Conservation (phyloP, 768 basidiomycete genomes). For the Suillus americanus region DNA sequence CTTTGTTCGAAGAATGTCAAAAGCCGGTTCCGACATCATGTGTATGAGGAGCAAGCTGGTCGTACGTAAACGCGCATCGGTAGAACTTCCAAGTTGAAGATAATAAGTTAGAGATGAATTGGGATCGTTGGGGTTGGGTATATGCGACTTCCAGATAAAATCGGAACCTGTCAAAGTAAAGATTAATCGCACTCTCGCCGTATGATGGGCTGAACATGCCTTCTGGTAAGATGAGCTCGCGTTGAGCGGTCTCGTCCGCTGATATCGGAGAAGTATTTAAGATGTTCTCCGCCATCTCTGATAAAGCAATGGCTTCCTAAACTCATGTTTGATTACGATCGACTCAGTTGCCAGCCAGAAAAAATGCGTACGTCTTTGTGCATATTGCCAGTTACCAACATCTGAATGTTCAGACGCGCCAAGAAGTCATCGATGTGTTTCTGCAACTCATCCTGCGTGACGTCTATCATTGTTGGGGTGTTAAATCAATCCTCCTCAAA, state of each 20-base stretch:
- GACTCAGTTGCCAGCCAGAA: background rate
- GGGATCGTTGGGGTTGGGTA: slow-evolving; percentile 82
- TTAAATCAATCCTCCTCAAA: background rate
- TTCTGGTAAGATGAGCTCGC: slow-evolving; percentile 64
- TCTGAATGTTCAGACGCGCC: slow-evolving; percentile 63
- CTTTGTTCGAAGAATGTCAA: slow-evolving; percentile 87
- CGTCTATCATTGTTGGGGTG: slow-evolving; percentile 39
- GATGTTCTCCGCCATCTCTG: slow-evolving; percentile 67
- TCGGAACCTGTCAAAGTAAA: slow-evolving; percentile 55
- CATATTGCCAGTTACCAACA: slow-evolving; percentile 83
- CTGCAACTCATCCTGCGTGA: slow-evolving; percentile 72
- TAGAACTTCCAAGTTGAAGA: slow-evolving; percentile 70
- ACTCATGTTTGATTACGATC: slow-evolving; percentile 5
- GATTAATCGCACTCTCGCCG: slow-evolving; percentile 13
- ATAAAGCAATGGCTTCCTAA: slow-evolving; percentile 77
- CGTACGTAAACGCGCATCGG: slow-evolving; percentile 65
- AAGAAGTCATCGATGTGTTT: slow-evolving; percentile 60
- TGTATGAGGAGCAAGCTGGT: slow-evolving; percentile 72
- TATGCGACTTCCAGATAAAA: slow-evolving; percentile 58
- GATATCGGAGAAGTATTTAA: slow-evolving; percentile 57
- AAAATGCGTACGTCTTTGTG: slow-evolving; percentile 64
- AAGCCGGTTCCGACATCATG: slow-evolving; percentile 88
- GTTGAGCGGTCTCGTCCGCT: slow-evolving; percentile 52
- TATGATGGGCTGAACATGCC: slow-evolving; percentile 40
- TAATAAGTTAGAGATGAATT: slow-evolving; percentile 90